Evolutionary conservation across 1,139 yeast genomes (phyloP).

Genomic region (Candida tropicalis): DNA sequence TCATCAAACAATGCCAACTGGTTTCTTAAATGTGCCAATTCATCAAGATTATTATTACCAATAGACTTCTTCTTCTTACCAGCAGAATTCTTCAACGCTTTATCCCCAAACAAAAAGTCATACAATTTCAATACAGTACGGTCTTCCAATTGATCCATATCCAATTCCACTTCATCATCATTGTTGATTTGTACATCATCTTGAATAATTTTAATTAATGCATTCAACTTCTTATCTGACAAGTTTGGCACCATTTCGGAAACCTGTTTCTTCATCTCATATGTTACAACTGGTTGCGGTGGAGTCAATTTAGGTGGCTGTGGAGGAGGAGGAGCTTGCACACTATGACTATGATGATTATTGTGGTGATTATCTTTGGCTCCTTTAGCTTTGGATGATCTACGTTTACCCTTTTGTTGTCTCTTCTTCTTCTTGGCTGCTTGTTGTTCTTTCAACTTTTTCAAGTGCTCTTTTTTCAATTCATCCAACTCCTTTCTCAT

Average conservation of each 20-base stretch:
- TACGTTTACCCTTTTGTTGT: conserved; percentile 40
- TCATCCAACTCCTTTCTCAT: conserved; percentile 85
- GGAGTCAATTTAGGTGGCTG: conserved; percentile 16
- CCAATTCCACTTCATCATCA: conserved; percentile 89
- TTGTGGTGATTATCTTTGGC: conserved; percentile 6
- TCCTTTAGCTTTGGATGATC: conserved; percentile 10
- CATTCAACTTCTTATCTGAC: conserved; percentile 79
- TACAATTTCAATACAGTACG: conserved; percentile 81
- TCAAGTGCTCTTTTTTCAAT: conserved; percentile 69
- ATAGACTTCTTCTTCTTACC: conserved; percentile 60
- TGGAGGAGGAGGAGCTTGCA: conserved; percentile 11
- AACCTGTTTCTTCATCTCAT: conserved; percentile 95
- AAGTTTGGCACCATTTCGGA: conserved; percentile 81
- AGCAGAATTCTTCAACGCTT: conserved; percentile 39
- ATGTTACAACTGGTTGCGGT: conserved; percentile 60
- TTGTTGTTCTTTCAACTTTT: conserved; percentile 55
- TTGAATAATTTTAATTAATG: conserved; percentile 82
- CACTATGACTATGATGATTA: background rate
- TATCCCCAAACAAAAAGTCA: conserved; percentile 71
- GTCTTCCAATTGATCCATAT: conserved; percentile 91
- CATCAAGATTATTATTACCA: conserved; percentile 66
- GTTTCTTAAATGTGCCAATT: conserved; percentile 81
- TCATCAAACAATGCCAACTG: conserved; percentile 80
- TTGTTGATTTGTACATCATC: conserved; percentile 78
- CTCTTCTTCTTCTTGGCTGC: conserved; percentile 52